Evolutionary conservation across 1,284 basidiomycete genomes (phyloP), one percentile per base, ranked within the genome.

Genomic region (Puccinia polysora): DNA sequence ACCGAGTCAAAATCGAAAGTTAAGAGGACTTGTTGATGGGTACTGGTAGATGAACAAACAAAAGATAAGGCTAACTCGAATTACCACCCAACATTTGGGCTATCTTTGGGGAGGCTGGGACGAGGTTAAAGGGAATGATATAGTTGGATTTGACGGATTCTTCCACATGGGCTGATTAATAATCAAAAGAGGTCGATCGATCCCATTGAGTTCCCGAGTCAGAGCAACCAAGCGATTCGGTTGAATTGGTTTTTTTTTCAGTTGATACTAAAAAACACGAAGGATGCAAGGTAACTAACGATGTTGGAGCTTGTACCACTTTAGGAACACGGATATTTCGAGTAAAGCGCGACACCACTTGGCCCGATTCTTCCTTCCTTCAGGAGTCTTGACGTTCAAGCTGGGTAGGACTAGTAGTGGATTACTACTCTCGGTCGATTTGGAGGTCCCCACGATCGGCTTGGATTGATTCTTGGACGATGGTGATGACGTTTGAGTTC

Each of bases 321-420:
- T 70, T 10, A 70, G 36, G 25, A 60, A 70, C 23, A 70, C 47
- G 28, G 67, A 70, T 18, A 70, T 55, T n/a, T 70, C 67, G 32
- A 70, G 53, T 15, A 70, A 52, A 50, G 67, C 67, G n/a, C 56
- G 15, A 23, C 40, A 34, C 67, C 67, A 70, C 23, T 50, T 60
- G 3, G 67, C 67, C 34, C 67, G 38, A 25, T 56, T 70, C 25
- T 50, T 47, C 58, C 56, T 49, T 12, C 67, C 67, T 23, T 70
- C 43, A 2, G 40, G n/a, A 8, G 38, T 70, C 23, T 38, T 25
- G 18, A 70, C 67, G 34, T 50, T 60, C 8, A 70, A 50, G 20
- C 18, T 59, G 20, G 67, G 67, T 32, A 60, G 34, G 6, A 50
- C 43, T 28, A 70, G 52, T 4, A 70, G 20, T 4, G 67, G 67